Percentiles rank a stretch among this genome's conserved stretches.
phyloP scores from a whole-genome alignment of 2,329 filamentous ascomycete genomes.

The Proliferodiscus dingleyae region DNA sequence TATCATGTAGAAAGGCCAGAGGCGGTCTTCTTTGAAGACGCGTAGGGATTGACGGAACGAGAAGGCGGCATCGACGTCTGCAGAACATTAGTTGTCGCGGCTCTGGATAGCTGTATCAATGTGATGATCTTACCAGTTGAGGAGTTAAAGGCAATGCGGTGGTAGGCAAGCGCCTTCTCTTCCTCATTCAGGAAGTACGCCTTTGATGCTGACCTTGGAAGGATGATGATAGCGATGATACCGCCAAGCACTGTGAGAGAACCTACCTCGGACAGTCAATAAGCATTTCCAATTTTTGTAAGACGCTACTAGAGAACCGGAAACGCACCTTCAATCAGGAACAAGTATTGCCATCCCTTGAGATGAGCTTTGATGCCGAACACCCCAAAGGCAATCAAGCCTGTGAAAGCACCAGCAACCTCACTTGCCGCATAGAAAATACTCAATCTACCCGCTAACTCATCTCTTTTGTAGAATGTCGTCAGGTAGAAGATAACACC shows the following conservation, averaged over 20 bases:
- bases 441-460: constrained; percentile 53
- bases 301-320: background rate
- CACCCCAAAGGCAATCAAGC: constrained; percentile 48
- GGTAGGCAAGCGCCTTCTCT: constrained; percentile 64
- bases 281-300: too few relatives aligned
- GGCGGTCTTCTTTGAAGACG: constrained; percentile 39
- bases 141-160: constrained; percentile 70
- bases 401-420: constrained; percentile 56
- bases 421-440: constrained; percentile 55
- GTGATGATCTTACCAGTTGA: constrained; percentile 29
- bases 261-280: too few relatives aligned
- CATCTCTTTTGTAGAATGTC: constrained; percentile 58
- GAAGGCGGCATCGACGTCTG: constrained; percentile 48
- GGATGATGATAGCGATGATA: constrained; percentile 53
- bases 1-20: constrained; percentile 40
- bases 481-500: constrained; percentile 53
- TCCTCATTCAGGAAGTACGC: constrained; percentile 61
- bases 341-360: constrained; percentile 57
- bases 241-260: constrained; percentile 1
- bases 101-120: background rate
- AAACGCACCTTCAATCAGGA: constrained; percentile 45
- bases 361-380: constrained; percentile 42
- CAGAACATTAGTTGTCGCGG: background rate
- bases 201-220: constrained; percentile 53
- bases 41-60: constrained; percentile 30